Evolutionary conservation across 441 rosid genomes (phyloP).

Genomic region (Erysimum cheiri): DNA sequence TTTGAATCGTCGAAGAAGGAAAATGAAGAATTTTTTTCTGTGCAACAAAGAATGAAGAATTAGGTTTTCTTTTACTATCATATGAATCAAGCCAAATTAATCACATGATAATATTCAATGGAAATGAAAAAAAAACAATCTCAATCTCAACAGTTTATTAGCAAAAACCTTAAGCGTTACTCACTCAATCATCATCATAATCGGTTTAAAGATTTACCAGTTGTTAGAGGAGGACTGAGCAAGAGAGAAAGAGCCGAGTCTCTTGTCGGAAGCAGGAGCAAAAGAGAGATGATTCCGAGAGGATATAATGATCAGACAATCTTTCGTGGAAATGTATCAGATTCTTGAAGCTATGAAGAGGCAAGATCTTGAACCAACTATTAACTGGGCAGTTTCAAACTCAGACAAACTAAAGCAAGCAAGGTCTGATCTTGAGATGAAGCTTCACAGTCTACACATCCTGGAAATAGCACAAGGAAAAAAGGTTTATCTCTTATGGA

Average conservation of each 20-base stretch:
- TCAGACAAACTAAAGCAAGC: conserved; percentile 52
- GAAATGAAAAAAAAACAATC: too few relatives aligned
- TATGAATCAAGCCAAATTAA: too few relatives aligned
- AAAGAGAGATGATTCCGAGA: conserved; percentile 75
- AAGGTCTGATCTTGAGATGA: conserved; percentile 58
- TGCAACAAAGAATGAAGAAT: too few relatives aligned
- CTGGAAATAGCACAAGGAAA: conserved; percentile 52
- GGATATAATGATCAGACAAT: conserved; percentile 47
- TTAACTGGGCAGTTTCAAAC: conserved; percentile 55
- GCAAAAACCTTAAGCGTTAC: too few relatives aligned
- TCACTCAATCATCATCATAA: too few relatives aligned
- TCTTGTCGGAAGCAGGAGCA: conserved; percentile 57
- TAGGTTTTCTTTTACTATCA: too few relatives aligned
- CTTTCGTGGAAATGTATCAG: conserved; percentile 56
- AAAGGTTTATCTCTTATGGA: neutral
- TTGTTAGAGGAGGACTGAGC: too few relatives aligned
- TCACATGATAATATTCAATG: too few relatives aligned
- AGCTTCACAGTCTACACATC: conserved; percentile 60
- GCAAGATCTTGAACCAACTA: conserved; percentile 56
- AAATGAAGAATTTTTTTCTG: too few relatives aligned
- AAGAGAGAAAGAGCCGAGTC: conserved; percentile 65
- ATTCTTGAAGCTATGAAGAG: conserved; percentile 56
- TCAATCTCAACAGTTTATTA: too few relatives aligned
- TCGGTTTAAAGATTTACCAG: too few relatives aligned
- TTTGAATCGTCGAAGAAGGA: too few relatives aligned